Conservation (phyloP, 805 yeast species). For the Lipomyces sp. region DNA sequence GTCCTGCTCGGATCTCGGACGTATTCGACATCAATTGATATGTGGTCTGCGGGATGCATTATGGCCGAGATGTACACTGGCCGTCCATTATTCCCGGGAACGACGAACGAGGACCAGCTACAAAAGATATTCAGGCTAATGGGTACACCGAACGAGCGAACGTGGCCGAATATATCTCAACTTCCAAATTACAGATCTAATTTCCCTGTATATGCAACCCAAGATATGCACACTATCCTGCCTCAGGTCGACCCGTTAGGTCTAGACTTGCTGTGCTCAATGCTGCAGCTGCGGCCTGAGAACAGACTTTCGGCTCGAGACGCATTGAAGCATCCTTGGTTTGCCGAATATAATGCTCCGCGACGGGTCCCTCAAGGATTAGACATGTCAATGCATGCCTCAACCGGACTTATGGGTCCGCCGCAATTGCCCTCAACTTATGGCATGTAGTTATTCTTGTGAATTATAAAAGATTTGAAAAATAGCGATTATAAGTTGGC, state of each 20-base stretch:
- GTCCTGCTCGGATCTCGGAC: slow-evolving; percentile 93
- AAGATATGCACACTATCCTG: slow-evolving; percentile 72
- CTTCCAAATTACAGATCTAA: slow-evolving; percentile 84
- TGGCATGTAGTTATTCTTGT: slow-evolving; percentile 20
- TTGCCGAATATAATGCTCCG: slow-evolving; percentile 62
- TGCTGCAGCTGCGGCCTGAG: slow-evolving; percentile 60
- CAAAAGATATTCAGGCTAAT: slow-evolving; percentile 86
- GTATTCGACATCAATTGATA: slow-evolving; percentile 94
- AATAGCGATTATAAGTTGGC: not conserved
- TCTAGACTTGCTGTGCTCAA: slow-evolving; percentile 63
- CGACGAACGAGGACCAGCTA: slow-evolving; percentile 94
- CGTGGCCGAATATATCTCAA: slow-evolving; percentile 96
- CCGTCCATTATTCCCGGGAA: slow-evolving; percentile 93
- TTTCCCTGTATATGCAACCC: slow-evolving; percentile 86
- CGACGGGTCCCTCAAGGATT: slow-evolving; percentile 12
- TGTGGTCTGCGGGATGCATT: slow-evolving; percentile 99
- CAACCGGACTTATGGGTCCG: slow-evolving; percentile 30
- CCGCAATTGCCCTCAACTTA: slow-evolving; percentile 31
- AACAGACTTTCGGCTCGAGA: slow-evolving; percentile 57
- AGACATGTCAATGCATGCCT: slow-evolving; percentile 10
- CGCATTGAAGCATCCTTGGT: slow-evolving; percentile 73
- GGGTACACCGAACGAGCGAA: slow-evolving; percentile 95
- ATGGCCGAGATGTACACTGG: slow-evolving; percentile 99
- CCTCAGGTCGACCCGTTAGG: slow-evolving; percentile 75
- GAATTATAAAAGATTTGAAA: not conserved